phyloP scores from a whole-genome alignment of 2,329 filamentous ascomycete species.

The Talaromyces atroroseus region DNA sequence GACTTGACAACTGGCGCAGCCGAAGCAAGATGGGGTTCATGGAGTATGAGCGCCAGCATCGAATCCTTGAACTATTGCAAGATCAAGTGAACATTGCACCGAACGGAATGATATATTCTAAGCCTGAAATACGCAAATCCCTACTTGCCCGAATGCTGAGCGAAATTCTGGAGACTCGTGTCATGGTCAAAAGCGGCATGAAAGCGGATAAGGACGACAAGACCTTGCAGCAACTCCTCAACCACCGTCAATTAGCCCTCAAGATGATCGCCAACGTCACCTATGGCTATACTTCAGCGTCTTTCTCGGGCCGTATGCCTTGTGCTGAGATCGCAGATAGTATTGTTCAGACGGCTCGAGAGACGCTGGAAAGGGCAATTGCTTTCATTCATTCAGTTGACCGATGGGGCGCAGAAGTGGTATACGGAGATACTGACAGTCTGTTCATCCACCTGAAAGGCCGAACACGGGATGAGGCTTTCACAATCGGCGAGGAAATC shows the following conservation, averaged over 20 bases:
- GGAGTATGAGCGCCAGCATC: conserved; percentile 72
- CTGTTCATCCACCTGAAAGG: conserved; percentile 87
- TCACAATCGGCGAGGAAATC: conserved; percentile 88
- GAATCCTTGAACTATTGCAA: conserved; percentile 70
- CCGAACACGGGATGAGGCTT: conserved; percentile 79
- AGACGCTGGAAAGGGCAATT: conserved; percentile 91
- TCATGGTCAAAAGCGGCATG: conserved; percentile 98
- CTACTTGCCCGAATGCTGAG: conserved; percentile 93
- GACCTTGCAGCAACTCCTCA: conserved; percentile 75
- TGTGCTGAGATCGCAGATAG: conserved; percentile 97
- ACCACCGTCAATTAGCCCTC: conserved; percentile 88
- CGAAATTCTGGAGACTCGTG: conserved; percentile 89
- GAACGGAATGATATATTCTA: conserved; percentile 95
- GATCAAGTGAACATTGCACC: conserved; percentile 88
- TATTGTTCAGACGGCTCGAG: conserved; percentile 91
- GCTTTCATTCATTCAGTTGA: conserved; percentile 83
- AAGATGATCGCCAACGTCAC: conserved; percentile 99
- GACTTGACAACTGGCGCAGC: conserved; percentile 81
- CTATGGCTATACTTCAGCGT: conserved; percentile 95
- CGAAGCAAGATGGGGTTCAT: conserved; percentile 91
- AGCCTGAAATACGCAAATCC: conserved; percentile 78
- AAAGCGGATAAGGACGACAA: conserved; percentile 87
- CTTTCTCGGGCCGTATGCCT: conserved; percentile 95
- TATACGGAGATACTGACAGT: conserved; percentile 96
- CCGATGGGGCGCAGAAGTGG: conserved; percentile 89